Percentiles rank a stretch among this genome's conserved stretches.
These are phyloP conservation scores for Silybum marianum DNA, from an alignment of 129 eudicot genomes.

Conservation along the genomic window DNA sequence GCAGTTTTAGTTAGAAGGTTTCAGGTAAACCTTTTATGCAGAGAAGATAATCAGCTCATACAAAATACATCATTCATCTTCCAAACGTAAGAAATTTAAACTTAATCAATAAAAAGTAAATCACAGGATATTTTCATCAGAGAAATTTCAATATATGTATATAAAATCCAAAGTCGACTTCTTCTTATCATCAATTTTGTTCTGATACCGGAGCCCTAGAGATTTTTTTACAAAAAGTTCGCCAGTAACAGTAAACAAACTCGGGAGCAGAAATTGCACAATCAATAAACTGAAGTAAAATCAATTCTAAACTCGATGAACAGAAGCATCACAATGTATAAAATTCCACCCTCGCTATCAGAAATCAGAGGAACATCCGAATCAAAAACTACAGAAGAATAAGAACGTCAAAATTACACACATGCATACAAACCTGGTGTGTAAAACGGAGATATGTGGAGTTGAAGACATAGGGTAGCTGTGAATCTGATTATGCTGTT, in stretches of 20 bases:
- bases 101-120: neutral
- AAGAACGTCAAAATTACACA: neutral
- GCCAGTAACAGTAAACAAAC: neutral
- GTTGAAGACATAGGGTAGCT: slow-evolving; percentile 23
- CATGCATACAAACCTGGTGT: slow-evolving; percentile 28
- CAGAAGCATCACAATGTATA: neutral
- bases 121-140: neutral
- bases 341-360: neutral
- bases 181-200: neutral
- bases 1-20: neutral
- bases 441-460: slow-evolving; percentile 22
- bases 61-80: neutral
- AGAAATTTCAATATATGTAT: neutral
- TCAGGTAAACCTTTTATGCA: neutral
- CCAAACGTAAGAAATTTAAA: neutral
- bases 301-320: neutral
- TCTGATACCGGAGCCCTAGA: slow-evolving; percentile 13
- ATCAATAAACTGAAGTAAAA: slow-evolving; percentile 1
- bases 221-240: neutral
- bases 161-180: slow-evolving; percentile 2
- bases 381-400: slow-evolving; percentile 2
- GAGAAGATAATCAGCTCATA: neutral
- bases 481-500: neutral
- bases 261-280: neutral
- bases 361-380: neutral